Conservation (phyloP, 108 stramenopile genomes). For the Nitzschia palea region DNA sequence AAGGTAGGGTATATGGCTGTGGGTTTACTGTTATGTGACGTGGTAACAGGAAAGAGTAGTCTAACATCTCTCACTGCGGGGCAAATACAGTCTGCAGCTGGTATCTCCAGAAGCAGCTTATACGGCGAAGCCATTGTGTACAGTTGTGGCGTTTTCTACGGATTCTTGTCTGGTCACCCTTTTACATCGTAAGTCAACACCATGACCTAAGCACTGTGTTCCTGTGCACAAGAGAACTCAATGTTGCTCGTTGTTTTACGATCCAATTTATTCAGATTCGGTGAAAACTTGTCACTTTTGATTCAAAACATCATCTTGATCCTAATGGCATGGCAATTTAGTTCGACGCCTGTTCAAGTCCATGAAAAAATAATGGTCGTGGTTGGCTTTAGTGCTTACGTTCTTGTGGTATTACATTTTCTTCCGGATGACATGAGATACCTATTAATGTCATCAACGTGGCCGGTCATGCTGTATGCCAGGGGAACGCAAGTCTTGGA, state of each 20-base stretch:
- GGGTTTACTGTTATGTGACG: too few relatives aligned
- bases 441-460: slow-evolving; percentile 61
- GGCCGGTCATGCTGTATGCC: slow-evolving; percentile 57
- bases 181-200: slow-evolving; percentile 58
- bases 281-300: slow-evolving; percentile 69
- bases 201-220: background rate
- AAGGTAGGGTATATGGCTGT: too few relatives aligned
- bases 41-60: too few relatives aligned
- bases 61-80: too few relatives aligned
- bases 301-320: slow-evolving; percentile 59
- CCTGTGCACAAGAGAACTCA: background rate
- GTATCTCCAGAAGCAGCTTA: slow-evolving; percentile 48
- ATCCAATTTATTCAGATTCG: slow-evolving; percentile 18
- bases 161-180: slow-evolving; percentile 61
- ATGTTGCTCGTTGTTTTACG: too few relatives aligned
- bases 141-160: slow-evolving; percentile 70
- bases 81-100: slow-evolving; percentile 50
- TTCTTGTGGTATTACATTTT: slow-evolving; percentile 36
- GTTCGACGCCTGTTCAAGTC: slow-evolving; percentile 8
- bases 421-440: slow-evolving; percentile 52
- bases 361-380: slow-evolving; percentile 34
- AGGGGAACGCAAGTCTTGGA: slow-evolving; percentile 65
- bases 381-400: slow-evolving; percentile 40
- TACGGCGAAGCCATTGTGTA: slow-evolving; percentile 74
- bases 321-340: slow-evolving; percentile 55